Evolutionary conservation across 176 grass and related monocot species (phyloP), one percentile per base, ranked within the genome.

Genomic region (Oryza glumipatula): DNA sequence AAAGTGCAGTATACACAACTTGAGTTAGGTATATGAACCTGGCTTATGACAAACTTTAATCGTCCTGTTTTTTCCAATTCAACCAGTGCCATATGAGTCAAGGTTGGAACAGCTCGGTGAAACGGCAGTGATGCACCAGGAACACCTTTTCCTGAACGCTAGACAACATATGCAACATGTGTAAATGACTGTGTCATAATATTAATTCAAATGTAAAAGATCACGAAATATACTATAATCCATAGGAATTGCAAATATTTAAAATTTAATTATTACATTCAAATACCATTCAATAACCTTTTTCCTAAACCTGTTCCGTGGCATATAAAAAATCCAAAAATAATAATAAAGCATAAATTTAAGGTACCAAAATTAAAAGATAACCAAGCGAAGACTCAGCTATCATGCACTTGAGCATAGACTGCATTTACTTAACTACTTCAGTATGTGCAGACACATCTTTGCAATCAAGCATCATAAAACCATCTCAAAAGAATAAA

Each of bases 81-180:
- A 81, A 98, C 95, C 61, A 98, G 82, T 60, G 93, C 91, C 96
- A 98, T 95, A 88, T 98, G 96, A 77, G 96, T 95, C 73, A 94
- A 84, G 78, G 85, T 98, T 69, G 96, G 96, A 88, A 86, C 90
- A 61, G 96, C 96, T 79, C 83, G 90, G 80, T 98, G 81, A 83
- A 98, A 98, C 39, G 96, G 96, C 41, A 98, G 84, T 24, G 93
- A 95, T 73, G 93, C 96, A 86, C 92, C 86, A 23, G 93, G 96
- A 87, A 95, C 81, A 21, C 91, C 93, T 83, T 93, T 91, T 43
- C 96, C 96, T 49, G 86, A 85, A 85, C 84, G 89, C 96, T 98
- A 86, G 66, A 86, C 52, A 67, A 84, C 35, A 94, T 51, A 80
- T 28, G 26, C 16, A 68, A 68, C 44, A 69, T 60, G 54, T 60